These are phyloP conservation scores for Zasmidium cellare DNA, from an alignment of 2,329 filamentous ascomycete species.

Conservation along the genomic window DNA sequence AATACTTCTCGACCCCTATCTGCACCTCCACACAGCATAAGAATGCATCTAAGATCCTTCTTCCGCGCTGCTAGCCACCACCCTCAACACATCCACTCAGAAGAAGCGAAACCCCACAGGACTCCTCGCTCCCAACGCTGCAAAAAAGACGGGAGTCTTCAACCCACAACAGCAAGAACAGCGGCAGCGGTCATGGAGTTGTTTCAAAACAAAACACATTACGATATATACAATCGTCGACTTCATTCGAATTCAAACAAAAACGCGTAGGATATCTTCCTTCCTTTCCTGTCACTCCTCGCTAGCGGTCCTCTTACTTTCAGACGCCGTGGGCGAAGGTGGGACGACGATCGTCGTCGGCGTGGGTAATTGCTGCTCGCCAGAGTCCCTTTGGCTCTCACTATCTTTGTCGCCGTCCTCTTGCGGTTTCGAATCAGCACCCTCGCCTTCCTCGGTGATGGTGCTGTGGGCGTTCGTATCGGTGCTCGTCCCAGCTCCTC, in stretches of 20 bases:
- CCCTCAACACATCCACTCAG: no score
- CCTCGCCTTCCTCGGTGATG: slow-evolving; percentile 33
- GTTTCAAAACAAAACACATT: not conserved
- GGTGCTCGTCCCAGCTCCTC: slow-evolving; percentile 32
- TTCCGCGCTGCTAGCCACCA: no score
- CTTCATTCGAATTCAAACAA: not conserved
- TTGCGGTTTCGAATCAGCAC: slow-evolving; percentile 12
- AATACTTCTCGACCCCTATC: not conserved
- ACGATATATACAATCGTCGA: not conserved
- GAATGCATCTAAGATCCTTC: not conserved
- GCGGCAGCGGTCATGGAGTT: not conserved
- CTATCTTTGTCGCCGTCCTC: slow-evolving; percentile 7
- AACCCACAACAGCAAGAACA: no score
- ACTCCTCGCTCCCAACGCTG: not conserved
- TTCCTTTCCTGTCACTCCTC: not conserved
- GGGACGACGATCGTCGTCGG: slow-evolving; percentile 31
- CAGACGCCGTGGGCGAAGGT: slow-evolving; percentile 29
- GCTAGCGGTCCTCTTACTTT: not conserved
- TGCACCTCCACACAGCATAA: not conserved
- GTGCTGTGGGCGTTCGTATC: slow-evolving; percentile 36
- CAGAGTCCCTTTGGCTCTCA: not conserved
- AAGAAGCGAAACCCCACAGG: not conserved
- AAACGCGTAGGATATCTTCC: not conserved
- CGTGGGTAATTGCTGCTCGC: slow-evolving; percentile 12
- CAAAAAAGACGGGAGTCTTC: not conserved